These are phyloP conservation scores for Aspergillus bertholletiae DNA, from an alignment of 495 filamentous ascomycete species.

Conservation along the genomic window DNA sequence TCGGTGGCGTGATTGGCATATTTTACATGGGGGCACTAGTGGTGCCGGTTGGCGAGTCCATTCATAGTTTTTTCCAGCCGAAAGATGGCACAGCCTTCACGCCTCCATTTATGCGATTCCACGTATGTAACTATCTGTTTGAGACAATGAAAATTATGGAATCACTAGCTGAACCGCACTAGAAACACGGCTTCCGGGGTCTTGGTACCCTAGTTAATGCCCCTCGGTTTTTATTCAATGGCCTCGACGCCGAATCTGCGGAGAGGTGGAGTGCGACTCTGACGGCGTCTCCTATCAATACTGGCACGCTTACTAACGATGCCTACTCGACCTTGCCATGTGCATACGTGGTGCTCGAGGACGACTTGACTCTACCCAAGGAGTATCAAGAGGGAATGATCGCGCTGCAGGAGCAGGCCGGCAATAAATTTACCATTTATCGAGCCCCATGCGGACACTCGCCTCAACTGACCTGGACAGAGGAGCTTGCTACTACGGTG, in stretches of 20 bases:
- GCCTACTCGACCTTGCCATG: conserved; percentile 29
- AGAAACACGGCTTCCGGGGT: no score
- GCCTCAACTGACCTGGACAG: conserved; percentile 26
- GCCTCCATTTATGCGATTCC: conserved; percentile 20
- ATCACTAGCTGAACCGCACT: not conserved
- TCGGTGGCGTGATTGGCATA: conserved; percentile 33
- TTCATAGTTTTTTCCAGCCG: conserved; percentile 24
- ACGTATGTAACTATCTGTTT: no score
- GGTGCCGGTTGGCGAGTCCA: conserved; percentile 26
- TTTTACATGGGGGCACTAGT: conserved; percentile 32
- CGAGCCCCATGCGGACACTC: conserved; percentile 22
- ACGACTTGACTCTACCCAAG: conserved; percentile 19
- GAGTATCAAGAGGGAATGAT: conserved; percentile 31
- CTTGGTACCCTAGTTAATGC: no score
- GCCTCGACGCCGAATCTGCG: conserved; percentile 15
- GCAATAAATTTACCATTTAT: conserved; percentile 27
- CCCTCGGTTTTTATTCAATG: conserved; percentile 23
- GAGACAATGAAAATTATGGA: not conserved
- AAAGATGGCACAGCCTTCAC: conserved; percentile 17
- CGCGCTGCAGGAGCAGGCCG: not conserved
- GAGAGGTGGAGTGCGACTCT: conserved; percentile 25
- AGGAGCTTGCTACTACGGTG: conserved; percentile 15
- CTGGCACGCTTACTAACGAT: conserved; percentile 25
- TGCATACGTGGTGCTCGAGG: conserved; percentile 30
- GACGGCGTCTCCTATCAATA: conserved; percentile 29